A percentile compares a stretch with the other conserved stretches of the same genome.
Evolutionary conservation across 257 asterid genomes (phyloP).

Genomic region (Solanum chiquidenum): DNA sequence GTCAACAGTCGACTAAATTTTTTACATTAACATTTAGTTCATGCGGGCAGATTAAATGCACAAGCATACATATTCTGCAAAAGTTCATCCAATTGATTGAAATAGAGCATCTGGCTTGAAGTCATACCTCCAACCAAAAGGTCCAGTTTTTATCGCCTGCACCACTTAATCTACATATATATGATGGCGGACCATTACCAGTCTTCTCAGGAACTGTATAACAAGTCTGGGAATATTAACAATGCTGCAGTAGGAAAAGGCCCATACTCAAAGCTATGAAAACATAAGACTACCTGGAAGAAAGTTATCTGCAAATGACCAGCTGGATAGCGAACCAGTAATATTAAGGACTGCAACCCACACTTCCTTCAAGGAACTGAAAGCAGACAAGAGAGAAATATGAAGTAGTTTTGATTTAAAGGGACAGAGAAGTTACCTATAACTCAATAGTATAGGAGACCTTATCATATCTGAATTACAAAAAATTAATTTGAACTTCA

Average conservation of each 20-base stretch:
- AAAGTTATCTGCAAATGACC: slow-evolving; percentile 72
- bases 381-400: slow-evolving; percentile 7
- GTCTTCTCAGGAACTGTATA: slow-evolving; percentile 52
- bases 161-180: slow-evolving; percentile 78
- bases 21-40: neutral
- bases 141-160: slow-evolving; percentile 71
- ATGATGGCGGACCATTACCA: slow-evolving; percentile 65
- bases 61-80: neutral
- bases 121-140: slow-evolving; percentile 92
- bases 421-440: neutral
- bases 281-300: slow-evolving; percentile 59
- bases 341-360: slow-evolving; percentile 92
- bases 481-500: neutral
- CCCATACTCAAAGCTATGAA: neutral
- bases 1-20: neutral
- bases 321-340: slow-evolving; percentile 85
- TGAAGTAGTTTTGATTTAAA: neutral
- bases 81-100: neutral
- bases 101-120: neutral
- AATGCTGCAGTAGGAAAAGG: neutral
- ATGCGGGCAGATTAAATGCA: neutral
- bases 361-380: slow-evolving; percentile 77
- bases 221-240: slow-evolving; percentile 14
- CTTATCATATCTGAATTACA: neutral
- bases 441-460: neutral